Conservation (phyloP, 495 filamentous ascomycete genomes). For the Cudoniella acicularis region DNA sequence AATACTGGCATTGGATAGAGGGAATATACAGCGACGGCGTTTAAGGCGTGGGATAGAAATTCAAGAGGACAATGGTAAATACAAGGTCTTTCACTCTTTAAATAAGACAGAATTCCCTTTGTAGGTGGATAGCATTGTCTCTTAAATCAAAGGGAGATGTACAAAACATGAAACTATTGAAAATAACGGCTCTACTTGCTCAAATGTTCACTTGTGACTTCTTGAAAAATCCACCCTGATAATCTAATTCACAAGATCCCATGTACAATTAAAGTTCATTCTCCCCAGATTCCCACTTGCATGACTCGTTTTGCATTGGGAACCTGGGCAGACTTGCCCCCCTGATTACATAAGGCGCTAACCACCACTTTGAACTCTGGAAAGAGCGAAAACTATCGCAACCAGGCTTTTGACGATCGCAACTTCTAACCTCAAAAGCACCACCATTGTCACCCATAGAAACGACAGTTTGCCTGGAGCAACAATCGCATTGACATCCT, state of each 20-base stretch:
- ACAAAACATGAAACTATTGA: background rate
- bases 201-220: too few species aligned
- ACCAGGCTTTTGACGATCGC: constrained; percentile 3
- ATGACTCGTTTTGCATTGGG: background rate
- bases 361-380: background rate
- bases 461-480: constrained; percentile 25
- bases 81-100: background rate
- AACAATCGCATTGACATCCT: constrained; percentile 12
- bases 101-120: background rate
- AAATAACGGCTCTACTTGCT: background rate
- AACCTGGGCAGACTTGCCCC: background rate
- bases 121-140: background rate
- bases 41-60: background rate
- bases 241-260: too few species aligned
- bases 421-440: background rate
- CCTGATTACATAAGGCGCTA: background rate
- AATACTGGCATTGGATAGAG: background rate
- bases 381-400: background rate
- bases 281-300: background rate
- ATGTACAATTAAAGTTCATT: background rate
- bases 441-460: background rate
- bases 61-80: background rate
- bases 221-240: too few species aligned
- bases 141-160: background rate
- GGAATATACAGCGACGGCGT: constrained; percentile 16